Base-by-base conservation (phyloP, 805 yeast species). In the Teunomyces gatunensis region DNA sequence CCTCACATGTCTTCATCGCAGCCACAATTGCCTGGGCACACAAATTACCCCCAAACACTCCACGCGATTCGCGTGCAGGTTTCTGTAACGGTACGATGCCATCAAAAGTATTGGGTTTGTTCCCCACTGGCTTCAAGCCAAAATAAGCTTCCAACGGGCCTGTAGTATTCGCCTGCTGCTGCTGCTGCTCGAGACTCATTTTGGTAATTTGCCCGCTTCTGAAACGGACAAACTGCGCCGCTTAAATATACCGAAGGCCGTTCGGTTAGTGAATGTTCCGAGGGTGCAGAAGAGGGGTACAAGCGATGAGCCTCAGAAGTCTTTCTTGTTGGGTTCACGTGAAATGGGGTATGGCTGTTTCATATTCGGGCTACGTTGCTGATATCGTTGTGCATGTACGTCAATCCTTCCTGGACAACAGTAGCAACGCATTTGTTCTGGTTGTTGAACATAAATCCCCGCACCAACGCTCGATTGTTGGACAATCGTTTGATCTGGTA, bases 1-100 rank as follows among this genome's bases (percentile, higher is more conserved):
- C 47, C 45, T 44, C 35, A 61, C 43, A 36, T 28, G 45, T 42
- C 43, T 63, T 65, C 61, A 71, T 64, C 3, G 72, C 73, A 11
- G 67, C 76, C 27, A 67, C 54, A 9, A 68, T 45, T 1, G 69
- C 62, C 50, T 69, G 74, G 2, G 68, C 62, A 33, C 69, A 58
- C 13, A 71, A 49, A 40, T 68, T 71, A 1, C 76, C 77, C 1
- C 75, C 76, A 46, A 60, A 72, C n/a, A 67, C 69, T n/a, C 74
- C 75, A 32, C 69, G 56, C 11, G 62, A 51, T 17, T 39, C 45
- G 5, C 55, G 49, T 6, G 56, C 53, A 1, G 64, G 61, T 46
- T 60, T 60, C n/a, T 45, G 47, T 21, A 61, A 52, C 5, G 56
- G 64, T 1, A 43, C 37, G 15, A 54, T 17, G 3, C 59, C 59